A percentile compares a stretch with the other conserved stretches of the same genome.
These are phyloP conservation scores for Zygotorulaspora danielsina DNA, from an alignment of 805 yeast genomes.

Conservation along the genomic window DNA sequence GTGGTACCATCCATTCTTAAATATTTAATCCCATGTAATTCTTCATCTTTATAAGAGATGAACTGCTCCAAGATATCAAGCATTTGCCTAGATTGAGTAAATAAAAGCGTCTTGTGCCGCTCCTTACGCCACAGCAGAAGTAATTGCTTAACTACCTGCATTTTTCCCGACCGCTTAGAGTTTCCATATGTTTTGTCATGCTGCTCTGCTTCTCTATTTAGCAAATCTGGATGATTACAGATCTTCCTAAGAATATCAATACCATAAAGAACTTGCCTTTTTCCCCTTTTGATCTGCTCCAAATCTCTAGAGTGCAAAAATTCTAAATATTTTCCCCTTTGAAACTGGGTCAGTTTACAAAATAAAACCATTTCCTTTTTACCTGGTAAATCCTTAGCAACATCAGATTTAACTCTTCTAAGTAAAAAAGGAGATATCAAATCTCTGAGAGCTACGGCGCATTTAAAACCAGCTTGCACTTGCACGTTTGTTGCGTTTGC, in stretches of 20 bases:
- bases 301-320: conserved; percentile 77
- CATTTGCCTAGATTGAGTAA: conserved; percentile 94
- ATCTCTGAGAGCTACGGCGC: conserved; percentile 88
- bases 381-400: conserved; percentile 89
- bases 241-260: conserved; percentile 87
- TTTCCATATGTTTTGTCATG: conserved; percentile 45
- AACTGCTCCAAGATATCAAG: conserved; percentile 76
- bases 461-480: conserved; percentile 92
- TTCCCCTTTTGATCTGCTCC: conserved; percentile 65
- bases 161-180: conserved; percentile 71
- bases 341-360: conserved; percentile 76
- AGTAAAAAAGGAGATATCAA: conserved; percentile 84
- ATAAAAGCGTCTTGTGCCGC: conserved; percentile 75
- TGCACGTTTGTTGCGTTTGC: conserved; percentile 95
- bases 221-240: conserved; percentile 93
- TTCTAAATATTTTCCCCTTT: conserved; percentile 65
- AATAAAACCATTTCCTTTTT: conserved; percentile 92
- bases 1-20: conserved; percentile 95
- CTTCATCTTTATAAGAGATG: conserved; percentile 40
- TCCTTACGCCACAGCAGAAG: conserved; percentile 71
- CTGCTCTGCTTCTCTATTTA: conserved; percentile 41
- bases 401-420: conserved; percentile 86
- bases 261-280: conserved; percentile 78
- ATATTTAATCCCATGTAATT: conserved; percentile 42
- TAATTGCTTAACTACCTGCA: conserved; percentile 80